Evolutionary conservation across 345 rosid genomes (phyloP), one percentile per base, ranked within the genome.

Genomic region (Corymbia maculata): DNA sequence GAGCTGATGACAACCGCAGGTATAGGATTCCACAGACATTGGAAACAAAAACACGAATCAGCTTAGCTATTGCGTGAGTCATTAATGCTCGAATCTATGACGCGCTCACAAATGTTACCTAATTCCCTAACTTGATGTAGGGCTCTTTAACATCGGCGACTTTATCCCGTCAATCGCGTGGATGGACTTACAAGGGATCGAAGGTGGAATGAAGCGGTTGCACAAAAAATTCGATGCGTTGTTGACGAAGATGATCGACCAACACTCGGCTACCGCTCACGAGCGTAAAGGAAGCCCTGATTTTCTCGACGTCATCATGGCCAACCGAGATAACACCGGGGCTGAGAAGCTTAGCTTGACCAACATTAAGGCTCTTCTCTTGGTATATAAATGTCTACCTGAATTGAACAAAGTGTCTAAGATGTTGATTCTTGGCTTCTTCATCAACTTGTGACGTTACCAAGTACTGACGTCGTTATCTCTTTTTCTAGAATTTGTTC

Each of bases 161-260:
- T 95, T 94, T 70, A 91, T 95, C 21, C 97, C 96, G 9, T 92
- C 94, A 7, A 91, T 95, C 47, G 93, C 93, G 4, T 94, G 96
- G 97, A 90, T 94, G 95, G 97, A 95, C 88, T 88, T 95, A 85
- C 96, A 95, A 87, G 93, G 97, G 84, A 93, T 95, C 5, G 95
- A 90, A 51, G 52, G 91, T 6, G 92, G 94, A 79, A 95, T 95
- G 96, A 95, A 93, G 95, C 91, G 88, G 68, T 79, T 95, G 87
- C 97, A 94, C 68, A 88, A 52, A 87, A 93, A 86, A 50, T 93
- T 93, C 87, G 97, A 95, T 84, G 86, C 30, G 7, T 22, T 94
- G 21, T n/a, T 95, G 89, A 91, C 93, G 2, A 92, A 92, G 88
- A 93, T 95, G 95, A 92, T 95, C 15, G 90, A 89, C 30, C 93